Base-by-base conservation (phyloP, 208 protist genomes). In the Kentomonas sorsogonicus region DNA sequence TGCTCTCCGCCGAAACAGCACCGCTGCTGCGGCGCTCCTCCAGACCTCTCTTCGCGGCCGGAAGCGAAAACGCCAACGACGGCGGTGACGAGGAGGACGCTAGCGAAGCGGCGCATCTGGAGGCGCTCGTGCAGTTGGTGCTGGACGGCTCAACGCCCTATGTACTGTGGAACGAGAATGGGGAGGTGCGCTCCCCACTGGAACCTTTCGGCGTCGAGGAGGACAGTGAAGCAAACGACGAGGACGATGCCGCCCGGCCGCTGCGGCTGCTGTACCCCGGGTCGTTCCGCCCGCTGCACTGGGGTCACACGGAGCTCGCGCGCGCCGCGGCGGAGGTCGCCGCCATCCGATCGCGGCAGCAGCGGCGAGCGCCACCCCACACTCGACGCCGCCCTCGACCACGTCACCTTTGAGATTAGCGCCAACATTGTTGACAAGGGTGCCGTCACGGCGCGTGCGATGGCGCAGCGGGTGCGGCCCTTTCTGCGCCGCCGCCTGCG, bases 221-320 rank as follows among this genome's bases (percentile, higher is more conserved):
- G 10, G 31, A 46, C 18, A 57, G 20, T 23, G 1, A 6, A 23
- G 1, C 57, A n/a, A n/a, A n/a, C n/a, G n/a, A n/a, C n/a, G n/a
- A n/a, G n/a, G n/a, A n/a, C n/a, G n/a, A 48, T 4, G 44, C 38
- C 34, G n/a, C 3, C 30, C 18, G 11, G 31, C 11, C 44, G 23
- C 36, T 84, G 2, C 56, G 56, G 1, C 66, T 91, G 22, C 68
- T 91, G 34, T 89, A 80, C 66, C 78, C 84, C 5, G 84, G 84
- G 10, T 89, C 80, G 16, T 91, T 89, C 54, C 65, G 68, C 46
- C 84, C 84, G 3, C 58, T 91, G 43, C 84, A 91, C 60, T 89
- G 77, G 63, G 84, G 84, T 3, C 84, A 91, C 70, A 86, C 77
- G 2, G 79, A 88, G 64, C 69, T 91, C 10, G 79, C 63, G 9